These are phyloP conservation scores for Cyamopsis tetragonoloba DNA, from an alignment of 306 rosid species.

Conservation along the genomic window DNA sequence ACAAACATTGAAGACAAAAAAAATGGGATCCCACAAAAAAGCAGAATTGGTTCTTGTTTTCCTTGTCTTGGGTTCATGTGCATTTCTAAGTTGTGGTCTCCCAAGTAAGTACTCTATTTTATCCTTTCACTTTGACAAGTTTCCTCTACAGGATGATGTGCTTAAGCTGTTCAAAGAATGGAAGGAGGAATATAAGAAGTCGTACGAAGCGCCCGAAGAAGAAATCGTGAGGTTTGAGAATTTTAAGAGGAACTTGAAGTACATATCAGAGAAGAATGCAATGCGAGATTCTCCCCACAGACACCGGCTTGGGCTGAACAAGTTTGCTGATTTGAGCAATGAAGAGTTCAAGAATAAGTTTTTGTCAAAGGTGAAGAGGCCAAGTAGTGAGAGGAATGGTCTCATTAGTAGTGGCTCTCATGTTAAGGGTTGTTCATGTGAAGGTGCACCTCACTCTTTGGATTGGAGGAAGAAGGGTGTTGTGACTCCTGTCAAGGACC, in stretches of 20 bases:
- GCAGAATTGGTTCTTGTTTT: conserved; percentile 25
- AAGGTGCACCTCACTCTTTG: conserved; percentile 52
- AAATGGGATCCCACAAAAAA: conserved; percentile 49
- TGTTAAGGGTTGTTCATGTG: conserved; percentile 35
- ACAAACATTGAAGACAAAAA: conserved; percentile 6
- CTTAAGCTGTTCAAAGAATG: conserved; percentile 60
- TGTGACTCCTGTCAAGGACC: conserved; percentile 64
- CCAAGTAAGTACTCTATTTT: conserved; percentile 51
- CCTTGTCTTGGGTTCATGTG: conserved; percentile 35
- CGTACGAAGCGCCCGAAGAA: conserved; percentile 52
- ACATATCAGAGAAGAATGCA: conserved; percentile 51
- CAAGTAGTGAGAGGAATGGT: conserved; percentile 24
- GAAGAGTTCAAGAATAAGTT: conserved; percentile 56
- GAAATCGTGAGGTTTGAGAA: conserved; percentile 48
- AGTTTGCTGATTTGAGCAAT: conserved; percentile 77
- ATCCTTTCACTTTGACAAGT: conserved; percentile 25
- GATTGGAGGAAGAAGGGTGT: conserved; percentile 81
- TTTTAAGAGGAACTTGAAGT: conserved; percentile 63
- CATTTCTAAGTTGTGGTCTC: conserved; percentile 35
- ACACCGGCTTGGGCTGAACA: conserved; percentile 55
- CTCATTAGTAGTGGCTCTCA: conserved; percentile 14
- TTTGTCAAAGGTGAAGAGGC: conserved; percentile 52
- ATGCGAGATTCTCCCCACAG: conserved; percentile 23
- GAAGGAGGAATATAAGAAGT: conserved; percentile 48
- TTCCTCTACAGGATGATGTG: conserved; percentile 49